A percentile compares a stretch with the other conserved stretches of the same genome.
Conservation (phyloP, 208 protist genomes). For the Leishmania lainsoni region DNA sequence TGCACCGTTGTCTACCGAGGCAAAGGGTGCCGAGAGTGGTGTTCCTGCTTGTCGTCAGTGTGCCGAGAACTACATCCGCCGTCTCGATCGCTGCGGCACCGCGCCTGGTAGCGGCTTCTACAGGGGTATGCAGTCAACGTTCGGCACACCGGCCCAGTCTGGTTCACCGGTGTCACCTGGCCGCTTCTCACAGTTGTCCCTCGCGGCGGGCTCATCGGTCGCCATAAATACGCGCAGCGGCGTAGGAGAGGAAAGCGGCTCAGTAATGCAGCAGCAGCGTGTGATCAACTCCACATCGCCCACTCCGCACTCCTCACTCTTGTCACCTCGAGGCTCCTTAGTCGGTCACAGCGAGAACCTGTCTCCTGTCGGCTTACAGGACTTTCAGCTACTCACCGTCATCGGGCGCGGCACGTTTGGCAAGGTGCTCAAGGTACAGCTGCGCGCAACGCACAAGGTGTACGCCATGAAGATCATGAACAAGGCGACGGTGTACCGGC, state of each 20-base stretch:
- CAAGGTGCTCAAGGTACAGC: conserved; percentile 93
- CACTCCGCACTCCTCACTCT: not conserved
- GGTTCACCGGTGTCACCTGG: not conserved
- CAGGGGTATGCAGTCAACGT: conserved; percentile 30
- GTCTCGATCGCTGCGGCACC: conserved; percentile 35
- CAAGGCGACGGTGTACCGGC: conserved; percentile 81
- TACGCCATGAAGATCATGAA: conserved; percentile 94
- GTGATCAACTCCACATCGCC: conserved; percentile 6
- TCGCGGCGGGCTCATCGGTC: not conserved
- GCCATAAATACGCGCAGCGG: conserved; percentile 1
- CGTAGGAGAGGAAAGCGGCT: conserved; percentile 22
- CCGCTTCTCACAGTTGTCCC: not conserved
- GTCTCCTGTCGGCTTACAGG: conserved; percentile 49
- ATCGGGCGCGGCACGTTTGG: conserved; percentile 94
- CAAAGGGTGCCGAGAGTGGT: conserved; percentile 14
- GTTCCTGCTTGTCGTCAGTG: conserved; percentile 61
- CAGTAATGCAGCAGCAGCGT: conserved; percentile 23
- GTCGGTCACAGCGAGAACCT: not conserved
- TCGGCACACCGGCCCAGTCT: not conserved
- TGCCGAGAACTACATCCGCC: conserved; percentile 63
- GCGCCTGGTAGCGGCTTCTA: conserved; percentile 28
- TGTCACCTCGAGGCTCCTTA: conserved; percentile 5
- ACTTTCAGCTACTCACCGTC: conserved; percentile 91
- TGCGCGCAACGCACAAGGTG: conserved; percentile 50
- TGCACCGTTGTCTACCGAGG: not conserved